These are phyloP conservation scores for Fraxinus anomala DNA, from an alignment of 257 asterid genomes.

Conservation along the genomic window DNA sequence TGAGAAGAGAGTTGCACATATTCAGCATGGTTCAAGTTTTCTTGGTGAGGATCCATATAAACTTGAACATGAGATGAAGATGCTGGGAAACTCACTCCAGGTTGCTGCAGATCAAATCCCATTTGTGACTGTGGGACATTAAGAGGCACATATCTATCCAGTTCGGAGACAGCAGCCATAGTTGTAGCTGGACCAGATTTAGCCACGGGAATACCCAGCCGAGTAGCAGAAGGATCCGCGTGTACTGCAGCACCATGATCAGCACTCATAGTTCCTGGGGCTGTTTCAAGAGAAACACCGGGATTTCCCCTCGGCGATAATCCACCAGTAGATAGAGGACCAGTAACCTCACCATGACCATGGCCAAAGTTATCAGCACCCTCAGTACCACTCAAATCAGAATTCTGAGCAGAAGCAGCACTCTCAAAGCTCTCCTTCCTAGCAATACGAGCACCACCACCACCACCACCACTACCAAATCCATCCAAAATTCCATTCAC, in stretches of 20 bases:
- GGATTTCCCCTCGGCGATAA: conserved; percentile 50
- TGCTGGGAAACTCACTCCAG: conserved; percentile 46
- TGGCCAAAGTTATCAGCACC: conserved; percentile 51
- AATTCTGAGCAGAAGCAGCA: conserved; percentile 64
- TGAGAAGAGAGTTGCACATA: conserved; percentile 64
- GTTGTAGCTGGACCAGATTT: conserved; percentile 40
- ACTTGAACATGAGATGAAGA: conserved; percentile 59
- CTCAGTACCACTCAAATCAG: conserved; percentile 66
- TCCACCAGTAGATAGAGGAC: conserved; percentile 48
- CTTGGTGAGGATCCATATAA: conserved; percentile 62
- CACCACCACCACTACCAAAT: conserved; percentile 35
- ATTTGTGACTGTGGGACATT: conserved; percentile 42
- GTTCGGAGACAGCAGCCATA: conserved; percentile 43
- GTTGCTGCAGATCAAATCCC: conserved; percentile 39
- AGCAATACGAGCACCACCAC: conserved; percentile 44
- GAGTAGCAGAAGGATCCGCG: conserved; percentile 47
- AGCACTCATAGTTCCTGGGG: conserved; percentile 37
- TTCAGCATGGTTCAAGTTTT: conserved; percentile 45
- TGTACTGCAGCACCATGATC: conserved; percentile 40
- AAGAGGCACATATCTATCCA: conserved; percentile 50
- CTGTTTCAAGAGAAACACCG: conserved; percentile 42
- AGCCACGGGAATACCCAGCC: conserved; percentile 44
- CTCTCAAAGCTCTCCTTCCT: conserved; percentile 79
- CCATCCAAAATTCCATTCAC: conserved; percentile 76
- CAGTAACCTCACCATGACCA: conserved; percentile 49